A percentile compares a stretch with the other conserved stretches of the same genome.
These are phyloP conservation scores for Antrodiella citrinella DNA, from an alignment of 768 basidiomycete species.

Conservation along the genomic window DNA sequence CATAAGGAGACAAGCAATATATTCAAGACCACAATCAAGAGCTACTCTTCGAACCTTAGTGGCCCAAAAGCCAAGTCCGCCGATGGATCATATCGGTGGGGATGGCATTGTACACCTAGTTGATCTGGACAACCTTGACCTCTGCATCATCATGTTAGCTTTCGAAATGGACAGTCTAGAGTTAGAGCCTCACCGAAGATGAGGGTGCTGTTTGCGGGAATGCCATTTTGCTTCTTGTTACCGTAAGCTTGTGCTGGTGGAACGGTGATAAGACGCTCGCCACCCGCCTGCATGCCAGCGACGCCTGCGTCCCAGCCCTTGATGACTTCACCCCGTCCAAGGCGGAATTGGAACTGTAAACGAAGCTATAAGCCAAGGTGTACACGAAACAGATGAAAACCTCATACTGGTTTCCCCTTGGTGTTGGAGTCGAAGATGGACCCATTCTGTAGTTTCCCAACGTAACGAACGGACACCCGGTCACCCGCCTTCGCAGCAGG, in stretches of 20 bases:
- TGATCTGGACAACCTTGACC: slow-evolving; percentile 10
- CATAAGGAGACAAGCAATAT: no score
- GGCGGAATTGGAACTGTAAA: slow-evolving; percentile 16
- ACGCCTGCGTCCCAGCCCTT: slow-evolving; percentile 94
- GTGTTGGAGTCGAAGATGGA: slow-evolving; percentile 74
- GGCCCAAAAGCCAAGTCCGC: no score
- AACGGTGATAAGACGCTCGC: slow-evolving; percentile 75
- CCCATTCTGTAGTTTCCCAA: slow-evolving; percentile 79
- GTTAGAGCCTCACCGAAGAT: slow-evolving; percentile 55
- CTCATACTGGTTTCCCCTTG: slow-evolving; percentile 77
- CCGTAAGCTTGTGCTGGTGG: slow-evolving; percentile 72
- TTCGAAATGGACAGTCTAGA: not conserved
- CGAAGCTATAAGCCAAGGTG: slow-evolving; percentile 6
- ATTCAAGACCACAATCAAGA: no score
- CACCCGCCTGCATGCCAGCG: slow-evolving; percentile 85
- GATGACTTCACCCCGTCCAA: slow-evolving; percentile 89
- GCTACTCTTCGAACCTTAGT: no score
- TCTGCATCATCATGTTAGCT: slow-evolving; percentile 5
- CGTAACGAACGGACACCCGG: slow-evolving; percentile 80
- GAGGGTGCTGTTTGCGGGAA: slow-evolving; percentile 77
- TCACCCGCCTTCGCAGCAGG: slow-evolving; percentile 81
- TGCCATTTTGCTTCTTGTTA: slow-evolving; percentile 45
- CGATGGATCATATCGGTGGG: no score
- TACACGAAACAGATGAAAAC: slow-evolving; percentile 4
- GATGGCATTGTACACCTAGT: no score